A percentile compares a stretch with the other conserved stretches of the same genome.
Conservation (phyloP, 108 stramenopile species). For the Fragilaria crotonensis region DNA sequence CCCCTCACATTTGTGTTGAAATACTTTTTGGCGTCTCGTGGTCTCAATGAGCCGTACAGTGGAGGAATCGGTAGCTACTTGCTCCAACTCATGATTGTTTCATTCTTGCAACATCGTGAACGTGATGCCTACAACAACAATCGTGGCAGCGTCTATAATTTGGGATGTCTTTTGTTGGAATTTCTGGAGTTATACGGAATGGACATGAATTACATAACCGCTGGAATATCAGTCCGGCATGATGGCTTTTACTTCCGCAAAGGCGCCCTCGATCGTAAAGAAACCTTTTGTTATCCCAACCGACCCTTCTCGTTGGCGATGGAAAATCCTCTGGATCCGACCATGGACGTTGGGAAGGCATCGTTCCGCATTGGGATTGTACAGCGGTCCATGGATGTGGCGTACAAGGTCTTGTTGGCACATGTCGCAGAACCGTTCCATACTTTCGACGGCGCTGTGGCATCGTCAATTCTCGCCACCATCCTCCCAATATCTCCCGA, state of each 20-base stretch:
- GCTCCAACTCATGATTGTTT: conserved; percentile 84
- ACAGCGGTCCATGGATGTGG: conserved; percentile 76
- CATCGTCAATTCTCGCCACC: conserved; percentile 61
- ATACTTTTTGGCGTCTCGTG: conserved; percentile 85
- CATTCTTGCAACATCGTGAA: conserved; percentile 78
- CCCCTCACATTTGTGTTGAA: conserved; percentile 91
- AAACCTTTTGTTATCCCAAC: conserved; percentile 48
- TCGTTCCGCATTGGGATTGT: conserved; percentile 70
- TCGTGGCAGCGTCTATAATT: conserved; percentile 30
- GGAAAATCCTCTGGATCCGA: conserved; percentile 87
- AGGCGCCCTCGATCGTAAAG: conserved; percentile 39
- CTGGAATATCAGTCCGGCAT: conserved; percentile 73
- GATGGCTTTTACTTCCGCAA: conserved; percentile 89
- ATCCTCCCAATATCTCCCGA: conserved; percentile 67
- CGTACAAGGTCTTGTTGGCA: conserved; percentile 55
- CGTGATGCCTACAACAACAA: conserved; percentile 35
- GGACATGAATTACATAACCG: conserved; percentile 85
- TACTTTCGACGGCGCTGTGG: too few species aligned
- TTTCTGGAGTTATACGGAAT: conserved; percentile 90
- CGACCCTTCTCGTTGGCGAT: conserved; percentile 64
- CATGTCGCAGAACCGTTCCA: conserved; percentile 53
- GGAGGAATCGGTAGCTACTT: conserved; percentile 93
- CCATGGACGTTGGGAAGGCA: conserved; percentile 68
- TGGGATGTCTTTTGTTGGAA: conserved; percentile 82
- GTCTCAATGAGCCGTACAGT: conserved; percentile 88